Base-by-base conservation (phyloP, 2,329 filamentous ascomycete genomes). In the Acrocalymma vagum region DNA sequence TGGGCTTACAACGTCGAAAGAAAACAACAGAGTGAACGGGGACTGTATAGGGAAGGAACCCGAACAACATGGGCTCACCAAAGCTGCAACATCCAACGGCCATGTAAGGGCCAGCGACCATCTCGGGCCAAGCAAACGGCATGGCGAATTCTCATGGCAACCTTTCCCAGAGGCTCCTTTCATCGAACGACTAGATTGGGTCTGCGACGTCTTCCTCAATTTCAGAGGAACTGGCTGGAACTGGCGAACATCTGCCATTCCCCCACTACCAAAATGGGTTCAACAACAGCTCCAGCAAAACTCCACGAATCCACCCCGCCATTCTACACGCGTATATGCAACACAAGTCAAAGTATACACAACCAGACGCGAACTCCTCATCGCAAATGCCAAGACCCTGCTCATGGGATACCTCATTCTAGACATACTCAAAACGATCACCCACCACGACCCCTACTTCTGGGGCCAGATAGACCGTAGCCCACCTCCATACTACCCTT, bases 371-470 rank as follows among this genome's bases (percentile, higher is more conserved):
- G 53, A 54, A 1, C 62, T 77, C 1, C 55, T 77, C 2, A 49
- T 50, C 23, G 42, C 58, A 22, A 67, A 69, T 27, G 10, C 62
- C 6, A 58, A 61, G 21, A 72, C 61, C 5, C 70, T 86, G n/a
- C 38, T 81, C 2, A 40, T 78, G 24, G 75, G 77, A 50, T 94
- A 89, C 62, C 50, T 94, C 9, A 46, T 81, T 6, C 73, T 96
- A 7, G 93, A 96, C 67, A 42, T 83, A 6, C 67, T 89, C 36
- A 88, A 87, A 58, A 78, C 84, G 2, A 48, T 83, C 47, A 85
- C 90, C 73, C 84, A 86, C 53, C 80, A 82, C 37, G 93, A 97
- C 58, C 85, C 87, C 0, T 95, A 93, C 72, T 95, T 92, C 69
- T 78, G 78, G 69, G 77, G 77, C 27, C 60, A 84, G 42, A 67